Percentiles rank a stretch among this genome's conserved stretches.
phyloP scores from a whole-genome alignment of 1,284 basidiomycete species.

The Moniliella sp. region DNA sequence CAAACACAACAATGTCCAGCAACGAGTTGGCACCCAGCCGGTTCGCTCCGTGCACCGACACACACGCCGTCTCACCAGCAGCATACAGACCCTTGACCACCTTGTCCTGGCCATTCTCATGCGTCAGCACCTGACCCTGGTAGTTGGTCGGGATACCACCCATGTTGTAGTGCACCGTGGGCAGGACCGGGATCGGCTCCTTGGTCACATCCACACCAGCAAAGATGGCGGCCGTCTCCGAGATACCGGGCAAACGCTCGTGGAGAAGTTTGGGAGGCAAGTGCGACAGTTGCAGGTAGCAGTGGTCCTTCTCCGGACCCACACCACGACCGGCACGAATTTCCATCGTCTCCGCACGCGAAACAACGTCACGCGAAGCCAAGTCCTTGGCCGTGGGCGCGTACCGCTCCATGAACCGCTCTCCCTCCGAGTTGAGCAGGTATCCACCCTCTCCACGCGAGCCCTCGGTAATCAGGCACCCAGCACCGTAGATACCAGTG shows the following conservation, averaged over 20 bases:
- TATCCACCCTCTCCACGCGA: constrained; percentile 98
- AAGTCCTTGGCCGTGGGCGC: constrained; percentile 98
- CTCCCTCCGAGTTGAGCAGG: constrained; percentile 90
- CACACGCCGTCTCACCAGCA: constrained; percentile 93
- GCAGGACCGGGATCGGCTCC: constrained; percentile 54
- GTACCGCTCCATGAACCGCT: constrained; percentile 98
- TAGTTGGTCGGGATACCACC: constrained; percentile 98
- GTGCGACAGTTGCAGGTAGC: constrained; percentile 91
- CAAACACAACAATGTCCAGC: constrained; percentile 95
- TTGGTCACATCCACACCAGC: constrained; percentile 98
- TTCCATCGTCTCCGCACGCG: constrained; percentile 95
- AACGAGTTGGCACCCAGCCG: constrained; percentile 97
- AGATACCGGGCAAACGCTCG: constrained; percentile 94
- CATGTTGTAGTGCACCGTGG: constrained; percentile 42
- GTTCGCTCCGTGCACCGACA: constrained; percentile 97
- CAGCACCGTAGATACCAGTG: constrained; percentile 96
- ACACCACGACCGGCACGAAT: constrained; percentile 97
- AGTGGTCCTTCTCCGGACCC: constrained; percentile 91
- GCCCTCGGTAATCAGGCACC: constrained; percentile 94
- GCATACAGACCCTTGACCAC: constrained; percentile 92
- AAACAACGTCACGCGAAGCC: constrained; percentile 96
- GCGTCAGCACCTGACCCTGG: constrained; percentile 70
- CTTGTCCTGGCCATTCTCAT: constrained; percentile 56
- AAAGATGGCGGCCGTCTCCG: constrained; percentile 97
- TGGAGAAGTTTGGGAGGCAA: constrained; percentile 83